Base-by-base conservation (phyloP, 2,329 filamentous ascomycete species). In the Exophiala alcalophila region DNA sequence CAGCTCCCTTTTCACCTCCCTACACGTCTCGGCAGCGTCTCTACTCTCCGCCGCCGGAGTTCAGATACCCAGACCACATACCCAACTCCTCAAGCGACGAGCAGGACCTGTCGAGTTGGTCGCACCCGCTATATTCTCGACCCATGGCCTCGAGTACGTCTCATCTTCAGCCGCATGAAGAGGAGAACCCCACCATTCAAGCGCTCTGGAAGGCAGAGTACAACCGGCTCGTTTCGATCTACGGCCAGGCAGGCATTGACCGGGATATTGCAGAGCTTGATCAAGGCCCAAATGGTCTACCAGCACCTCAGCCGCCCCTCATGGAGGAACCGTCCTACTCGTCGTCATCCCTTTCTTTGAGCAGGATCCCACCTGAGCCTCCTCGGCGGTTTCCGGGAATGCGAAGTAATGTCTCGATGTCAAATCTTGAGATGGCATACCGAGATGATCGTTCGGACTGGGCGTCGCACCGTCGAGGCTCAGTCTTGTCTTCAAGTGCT, bases 171-270 rank as follows among this genome's bases (percentile, higher is more conserved):
- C 36, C 40, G 4, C 44, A 43, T 5, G 50, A 50, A 11, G 54
- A 55, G 21, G 37, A 37, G 6, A 54, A 49, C 40, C 48, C 48
- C 8, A 52, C 53, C 19, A 47, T 58, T 12, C 41, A 49, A 39
- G 55, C 55, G 6, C 35, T 58, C 3, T 56, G 53, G 44, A 57
- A 52, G 32, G 55, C 55, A 5, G 55, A 58, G 35, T 55, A 50
- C 33, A 45, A 41, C 28, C 48, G 49, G 11, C 49, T 58, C 4
- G 44, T 40, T 11, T 50, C 55, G 7, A 48, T 58, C 7, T 57
- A 54, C 32, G 50, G 50, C 20, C 41, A 49, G 25, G 40, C 28
- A 9, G 44, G 38, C 8, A 45, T 46, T 2, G 47, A 44, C 29
- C 39, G 37, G 11, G 44, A 34, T 31, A 36, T 49, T 10, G 18